A percentile compares a stretch with the other conserved stretches of the same genome.
Conservation (phyloP, 2,329 filamentous ascomycete species). For the Cryoendolithus antarcticus region DNA sequence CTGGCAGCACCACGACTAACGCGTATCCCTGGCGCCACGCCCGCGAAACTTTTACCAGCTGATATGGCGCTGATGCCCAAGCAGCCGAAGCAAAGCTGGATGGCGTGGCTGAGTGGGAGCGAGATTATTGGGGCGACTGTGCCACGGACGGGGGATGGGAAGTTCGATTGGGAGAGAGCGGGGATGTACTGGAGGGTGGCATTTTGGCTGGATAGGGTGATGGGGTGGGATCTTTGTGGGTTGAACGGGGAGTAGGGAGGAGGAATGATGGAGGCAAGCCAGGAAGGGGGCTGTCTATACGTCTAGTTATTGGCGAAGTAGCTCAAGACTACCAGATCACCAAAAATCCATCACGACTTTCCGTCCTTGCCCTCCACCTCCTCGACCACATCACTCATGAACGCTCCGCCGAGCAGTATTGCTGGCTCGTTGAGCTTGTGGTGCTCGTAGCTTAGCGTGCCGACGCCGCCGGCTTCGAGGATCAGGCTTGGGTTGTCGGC, state of each 20-base stretch:
- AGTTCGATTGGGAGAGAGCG: conserved; percentile 61
- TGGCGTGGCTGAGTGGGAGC: conserved; percentile 29
- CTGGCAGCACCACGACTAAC: conserved; percentile 9
- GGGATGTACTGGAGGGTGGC: conserved; percentile 50
- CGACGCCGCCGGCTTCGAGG: conserved; percentile 52
- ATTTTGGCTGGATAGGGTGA: conserved; percentile 41
- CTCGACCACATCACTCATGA: conserved; percentile 38
- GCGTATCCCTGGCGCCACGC: conserved; percentile 26
- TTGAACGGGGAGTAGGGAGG: conserved; percentile 33
- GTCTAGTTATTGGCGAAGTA: no score
- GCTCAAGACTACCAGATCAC: no score
- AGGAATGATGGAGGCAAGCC: no score
- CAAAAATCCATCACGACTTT: neutral
- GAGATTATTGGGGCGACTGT: conserved; percentile 64
- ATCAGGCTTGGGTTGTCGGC: conserved; percentile 66
- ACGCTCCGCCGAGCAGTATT: conserved; percentile 38
- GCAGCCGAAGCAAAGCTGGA: conserved; percentile 24
- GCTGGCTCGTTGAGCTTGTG: conserved; percentile 37
- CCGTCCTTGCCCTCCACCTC: conserved; percentile 19
- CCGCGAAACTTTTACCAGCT: conserved; percentile 29
- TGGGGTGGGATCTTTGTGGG: conserved; percentile 52
- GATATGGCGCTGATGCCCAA: conserved; percentile 37
- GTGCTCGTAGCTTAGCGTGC: conserved; percentile 41
- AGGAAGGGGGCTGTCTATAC: no score
- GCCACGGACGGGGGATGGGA: conserved; percentile 58